These are phyloP conservation scores for Phaeosphaeriaceae sp. DNA, from an alignment of 2,329 filamentous ascomycete species.

Conservation along the genomic window DNA sequence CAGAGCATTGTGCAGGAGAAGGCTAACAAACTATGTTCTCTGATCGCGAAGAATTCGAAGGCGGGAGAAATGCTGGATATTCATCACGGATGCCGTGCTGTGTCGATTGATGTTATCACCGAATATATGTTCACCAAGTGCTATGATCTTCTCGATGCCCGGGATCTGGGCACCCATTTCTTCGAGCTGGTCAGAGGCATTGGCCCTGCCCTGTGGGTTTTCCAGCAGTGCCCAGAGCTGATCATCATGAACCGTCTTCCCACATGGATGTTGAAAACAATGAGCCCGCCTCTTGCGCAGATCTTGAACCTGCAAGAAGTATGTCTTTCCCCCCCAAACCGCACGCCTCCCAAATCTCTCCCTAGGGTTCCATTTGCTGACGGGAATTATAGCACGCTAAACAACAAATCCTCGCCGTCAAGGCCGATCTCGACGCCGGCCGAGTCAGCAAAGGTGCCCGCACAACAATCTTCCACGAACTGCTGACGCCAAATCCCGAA, in stretches of 20 bases:
- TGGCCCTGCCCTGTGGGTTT: constrained; percentile 22
- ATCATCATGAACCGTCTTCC: constrained; percentile 11
- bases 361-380: constrained; percentile 7
- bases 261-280: constrained; percentile 38
- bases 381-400: constrained; percentile 11
- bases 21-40: constrained; percentile 40
- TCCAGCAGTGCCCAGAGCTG: constrained; percentile 30
- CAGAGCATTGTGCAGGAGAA: constrained; percentile 49
- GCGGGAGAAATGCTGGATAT: constrained; percentile 25
- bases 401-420: constrained; percentile 23
- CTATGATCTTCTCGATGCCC: constrained; percentile 24
- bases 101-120: constrained; percentile 31
- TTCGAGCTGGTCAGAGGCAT: constrained; percentile 8
- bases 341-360: constrained; percentile 1
- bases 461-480: constrained; percentile 29
- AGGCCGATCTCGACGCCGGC: constrained; percentile 15
- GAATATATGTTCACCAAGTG: too few species aligned
- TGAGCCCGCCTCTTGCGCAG: constrained; percentile 46
- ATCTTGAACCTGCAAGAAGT: constrained; percentile 48
- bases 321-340: background rate
- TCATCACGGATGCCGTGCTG: constrained; percentile 35
- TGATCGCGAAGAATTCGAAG: constrained; percentile 34
- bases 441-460: constrained; percentile 19
- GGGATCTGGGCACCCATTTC: constrained; percentile 50
- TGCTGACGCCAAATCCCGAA: constrained; percentile 17